These are phyloP conservation scores for Teratosphaeria zuluensis DNA, from an alignment of 2,329 filamentous ascomycete genomes.

Conservation along the genomic window DNA sequence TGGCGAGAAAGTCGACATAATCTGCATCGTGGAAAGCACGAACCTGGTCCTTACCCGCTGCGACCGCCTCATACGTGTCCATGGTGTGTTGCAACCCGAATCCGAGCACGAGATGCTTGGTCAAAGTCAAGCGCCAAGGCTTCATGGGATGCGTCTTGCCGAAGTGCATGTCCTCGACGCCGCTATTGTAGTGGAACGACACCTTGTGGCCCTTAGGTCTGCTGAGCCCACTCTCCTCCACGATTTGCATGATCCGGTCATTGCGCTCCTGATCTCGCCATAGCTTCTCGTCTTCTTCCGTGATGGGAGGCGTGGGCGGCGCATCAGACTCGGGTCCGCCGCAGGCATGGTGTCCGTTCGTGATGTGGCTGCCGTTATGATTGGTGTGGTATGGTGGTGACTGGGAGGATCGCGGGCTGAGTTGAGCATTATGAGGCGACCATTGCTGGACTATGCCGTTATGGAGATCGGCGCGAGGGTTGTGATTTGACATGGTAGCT, in stretches of 20 bases:
- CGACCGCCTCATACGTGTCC: conserved; percentile 81
- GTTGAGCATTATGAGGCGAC: conserved; percentile 6
- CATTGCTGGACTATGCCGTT: conserved; percentile 23
- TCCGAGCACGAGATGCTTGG: conserved; percentile 86
- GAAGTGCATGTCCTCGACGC: conserved; percentile 95
- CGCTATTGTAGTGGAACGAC: conserved; percentile 89
- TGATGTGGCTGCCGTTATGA: not conserved
- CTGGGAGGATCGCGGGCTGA: conserved; percentile 10
- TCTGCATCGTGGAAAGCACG: conserved; percentile 77
- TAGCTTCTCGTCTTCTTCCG: conserved; percentile 38
- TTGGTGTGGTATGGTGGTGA: conserved; percentile 5
- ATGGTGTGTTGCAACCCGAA: conserved; percentile 96
- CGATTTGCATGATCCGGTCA: conserved; percentile 42
- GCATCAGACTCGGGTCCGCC: conserved; percentile 7
- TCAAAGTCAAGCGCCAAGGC: conserved; percentile 89
- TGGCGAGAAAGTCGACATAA: conserved; percentile 75
- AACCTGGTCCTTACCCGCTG: conserved; percentile 80
- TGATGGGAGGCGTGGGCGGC: conserved; percentile 30
- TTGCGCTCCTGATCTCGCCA: conserved; percentile 33
- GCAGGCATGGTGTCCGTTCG: not conserved
- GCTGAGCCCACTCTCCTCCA: conserved; percentile 58
- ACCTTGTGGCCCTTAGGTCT: conserved; percentile 80
- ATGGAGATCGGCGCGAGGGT: conserved; percentile 15
- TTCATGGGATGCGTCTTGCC: conserved; percentile 98
- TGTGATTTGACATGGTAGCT: conserved; percentile 11